Conservation (phyloP, 1,284 basidiomycete species). For the Pulveroboletus sp. region DNA sequence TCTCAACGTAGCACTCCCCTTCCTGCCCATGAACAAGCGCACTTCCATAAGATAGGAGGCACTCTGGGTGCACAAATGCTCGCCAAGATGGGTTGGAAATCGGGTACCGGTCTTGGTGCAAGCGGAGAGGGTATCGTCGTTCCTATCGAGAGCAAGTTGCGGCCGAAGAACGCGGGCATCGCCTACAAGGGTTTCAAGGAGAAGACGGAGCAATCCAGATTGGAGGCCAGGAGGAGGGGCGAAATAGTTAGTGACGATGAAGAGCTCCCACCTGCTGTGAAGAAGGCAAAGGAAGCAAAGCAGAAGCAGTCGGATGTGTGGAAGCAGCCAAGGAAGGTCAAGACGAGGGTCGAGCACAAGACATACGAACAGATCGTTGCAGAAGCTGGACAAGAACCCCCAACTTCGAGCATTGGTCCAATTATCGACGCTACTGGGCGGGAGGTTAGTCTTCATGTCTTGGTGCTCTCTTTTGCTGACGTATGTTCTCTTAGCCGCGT, state of each 20-base stretch:
- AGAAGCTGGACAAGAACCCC: constrained; percentile 67
- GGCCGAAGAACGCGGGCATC: constrained; percentile 83
- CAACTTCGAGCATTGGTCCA: constrained; percentile 63
- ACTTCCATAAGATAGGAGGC: constrained; percentile 76
- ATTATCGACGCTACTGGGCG: constrained; percentile 95
- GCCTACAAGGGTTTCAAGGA: constrained; percentile 85
- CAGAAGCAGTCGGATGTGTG: constrained; percentile 67
- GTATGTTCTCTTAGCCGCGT: constrained; percentile 50
- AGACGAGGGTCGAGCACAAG: constrained; percentile 86
- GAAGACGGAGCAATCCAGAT: constrained; percentile 83
- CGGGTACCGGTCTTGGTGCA: constrained; percentile 79
- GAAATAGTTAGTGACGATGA: constrained; percentile 77
- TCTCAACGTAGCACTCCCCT: constrained; percentile 51
- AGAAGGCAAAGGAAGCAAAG: constrained; percentile 49
- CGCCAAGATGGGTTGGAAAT: constrained; percentile 92
- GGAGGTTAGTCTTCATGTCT: constrained; percentile 52
- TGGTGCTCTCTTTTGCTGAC: constrained; percentile 8
- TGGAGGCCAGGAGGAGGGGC: constrained; percentile 74
- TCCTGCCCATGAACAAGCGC: constrained; percentile 61
- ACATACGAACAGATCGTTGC: constrained; percentile 93
- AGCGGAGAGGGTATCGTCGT: constrained; percentile 83
- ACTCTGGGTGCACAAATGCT: constrained; percentile 85
- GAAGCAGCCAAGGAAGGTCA: constrained; percentile 82
- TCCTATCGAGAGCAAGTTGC: constrained; percentile 81
- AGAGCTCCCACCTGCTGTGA: constrained; percentile 45